These are phyloP conservation scores for Aureobasidium sp. DNA, from an alignment of 2,329 filamentous ascomycete genomes.

Conservation along the genomic window DNA sequence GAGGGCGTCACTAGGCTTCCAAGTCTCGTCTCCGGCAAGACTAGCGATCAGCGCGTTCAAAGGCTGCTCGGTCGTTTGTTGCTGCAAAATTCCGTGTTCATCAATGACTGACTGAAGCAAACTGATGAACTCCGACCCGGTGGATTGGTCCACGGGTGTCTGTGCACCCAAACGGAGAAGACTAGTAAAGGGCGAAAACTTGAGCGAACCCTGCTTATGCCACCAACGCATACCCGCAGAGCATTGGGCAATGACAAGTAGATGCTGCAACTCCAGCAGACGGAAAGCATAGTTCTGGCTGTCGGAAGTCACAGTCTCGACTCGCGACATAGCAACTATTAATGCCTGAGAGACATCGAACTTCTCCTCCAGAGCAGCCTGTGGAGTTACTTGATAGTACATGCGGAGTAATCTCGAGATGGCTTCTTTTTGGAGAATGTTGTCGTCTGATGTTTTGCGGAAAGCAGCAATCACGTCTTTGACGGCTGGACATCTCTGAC, in stretches of 20 bases:
- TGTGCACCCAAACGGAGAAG: conserved; percentile 54
- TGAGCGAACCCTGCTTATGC: conserved; percentile 58
- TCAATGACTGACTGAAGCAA: conserved; percentile 55
- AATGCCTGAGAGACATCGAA: conserved; percentile 81
- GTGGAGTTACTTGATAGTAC: conserved; percentile 80
- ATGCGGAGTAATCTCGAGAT: conserved; percentile 69
- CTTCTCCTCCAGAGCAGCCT: conserved; percentile 71
- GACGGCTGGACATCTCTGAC: conserved; percentile 69
- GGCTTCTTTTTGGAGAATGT: conserved; percentile 69
- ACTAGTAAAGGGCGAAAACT: conserved; percentile 63
- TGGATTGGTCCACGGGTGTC: conserved; percentile 34
- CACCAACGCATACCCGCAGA: conserved; percentile 90
- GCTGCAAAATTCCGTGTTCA: conserved; percentile 61
- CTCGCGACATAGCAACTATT: conserved; percentile 56
- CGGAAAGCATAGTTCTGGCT: conserved; percentile 45
- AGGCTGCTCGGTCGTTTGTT: conserved; percentile 32
- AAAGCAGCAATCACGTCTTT: conserved; percentile 74
- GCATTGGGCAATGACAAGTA: conserved; percentile 71
- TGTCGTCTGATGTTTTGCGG: conserved; percentile 58
- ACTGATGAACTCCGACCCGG: conserved; percentile 25
- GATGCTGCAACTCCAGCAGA: conserved; percentile 69
- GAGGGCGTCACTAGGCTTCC: conserved; percentile 30
- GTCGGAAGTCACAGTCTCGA: conserved; percentile 39
- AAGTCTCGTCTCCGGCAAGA: conserved; percentile 24
- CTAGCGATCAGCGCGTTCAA: conserved; percentile 43